Base-by-base conservation (phyloP, 176 grass and related monocot genomes). In the Miscanthus lutarioriparius region DNA sequence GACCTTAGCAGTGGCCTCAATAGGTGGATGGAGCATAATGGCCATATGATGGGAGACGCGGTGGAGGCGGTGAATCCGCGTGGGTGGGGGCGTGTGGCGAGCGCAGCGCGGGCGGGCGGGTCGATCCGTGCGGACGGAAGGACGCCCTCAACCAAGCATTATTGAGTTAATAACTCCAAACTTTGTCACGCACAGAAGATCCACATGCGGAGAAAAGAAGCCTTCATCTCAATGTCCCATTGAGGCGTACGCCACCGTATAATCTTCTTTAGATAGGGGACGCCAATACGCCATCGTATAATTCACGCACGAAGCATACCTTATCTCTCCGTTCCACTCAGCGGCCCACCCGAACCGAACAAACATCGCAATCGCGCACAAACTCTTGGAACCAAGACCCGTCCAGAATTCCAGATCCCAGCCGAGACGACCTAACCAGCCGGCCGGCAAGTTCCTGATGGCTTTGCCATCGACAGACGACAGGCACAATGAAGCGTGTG, bases 121-220 rank as follows among this genome's bases (percentile, higher is more conserved):
- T n/a, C n/a, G n/a, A n/a, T n/a, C n/a, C n/a, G n/a, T n/a, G n/a
- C n/a, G n/a, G n/a, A n/a, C n/a, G n/a, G n/a, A n/a, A n/a, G n/a
- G n/a, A n/a, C n/a, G n/a, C n/a, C n/a, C n/a, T n/a, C n/a, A n/a
- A n/a, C n/a, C n/a, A n/a, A n/a, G n/a, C n/a, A n/a, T n/a, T n/a
- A n/a, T n/a, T n/a, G n/a, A n/a, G n/a, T n/a, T n/a, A 33, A 33
- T 33, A 33, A 33, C 32, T 3, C 32, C 32, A 4, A 30, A 30
- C 1, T 30, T 30, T 30, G 28, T 30, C 1, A 30, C 28, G 28
- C 28, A 30, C 28, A 30, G 3, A 33, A 33, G 40, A 85, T 85
- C 74, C 72, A 68, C 73, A n/a, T 16, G 73, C 45, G 73, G 74
- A 23, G 49, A 78, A 70, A 61, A 78, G 83, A 61, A 78, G 23